Percentiles rank a stretch among this genome's conserved stretches.
phyloP scores from a whole-genome alignment of 2,329 filamentous ascomycete genomes.

The Monilinia fructicola region DNA sequence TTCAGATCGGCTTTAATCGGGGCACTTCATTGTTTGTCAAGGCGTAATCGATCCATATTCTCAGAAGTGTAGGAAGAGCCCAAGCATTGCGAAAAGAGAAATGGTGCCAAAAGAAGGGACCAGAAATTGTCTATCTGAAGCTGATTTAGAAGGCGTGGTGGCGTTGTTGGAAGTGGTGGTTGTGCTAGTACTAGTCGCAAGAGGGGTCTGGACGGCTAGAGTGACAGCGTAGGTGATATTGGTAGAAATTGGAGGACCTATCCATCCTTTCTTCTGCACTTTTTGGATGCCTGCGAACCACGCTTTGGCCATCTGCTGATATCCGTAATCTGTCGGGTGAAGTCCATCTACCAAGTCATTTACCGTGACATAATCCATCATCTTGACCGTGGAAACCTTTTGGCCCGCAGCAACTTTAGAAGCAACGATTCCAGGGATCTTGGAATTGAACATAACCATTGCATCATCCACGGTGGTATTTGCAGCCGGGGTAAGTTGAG shows the following conservation, averaged over 20 bases:
- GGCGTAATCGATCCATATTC: not conserved
- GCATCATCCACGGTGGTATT: conserved; percentile 2
- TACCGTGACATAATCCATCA: conserved; percentile 24
- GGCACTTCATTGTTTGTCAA: not conserved
- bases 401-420: conserved; percentile 18
- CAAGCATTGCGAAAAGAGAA: not conserved
- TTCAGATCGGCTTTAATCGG: not conserved
- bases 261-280: conserved; percentile 18
- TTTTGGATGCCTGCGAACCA: conserved; percentile 26
- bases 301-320: conserved; percentile 27
- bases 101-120: not conserved
- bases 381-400: conserved; percentile 25
- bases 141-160: not conserved
- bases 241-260: conserved; percentile 1
- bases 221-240: conserved; percentile 1
- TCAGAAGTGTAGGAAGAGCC: not conserved
- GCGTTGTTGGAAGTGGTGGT: not conserved
- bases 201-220: not conserved
- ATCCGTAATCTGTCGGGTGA: conserved; percentile 32
- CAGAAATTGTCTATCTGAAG: not conserved
- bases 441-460: conserved; percentile 26
- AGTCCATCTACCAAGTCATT: conserved; percentile 26
- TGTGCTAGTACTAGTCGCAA: not conserved
- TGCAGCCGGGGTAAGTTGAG: conserved; percentile 39
- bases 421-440: conserved; percentile 27